Base-by-base conservation (phyloP, 306 rosid species). In the Pueraria montana region DNA sequence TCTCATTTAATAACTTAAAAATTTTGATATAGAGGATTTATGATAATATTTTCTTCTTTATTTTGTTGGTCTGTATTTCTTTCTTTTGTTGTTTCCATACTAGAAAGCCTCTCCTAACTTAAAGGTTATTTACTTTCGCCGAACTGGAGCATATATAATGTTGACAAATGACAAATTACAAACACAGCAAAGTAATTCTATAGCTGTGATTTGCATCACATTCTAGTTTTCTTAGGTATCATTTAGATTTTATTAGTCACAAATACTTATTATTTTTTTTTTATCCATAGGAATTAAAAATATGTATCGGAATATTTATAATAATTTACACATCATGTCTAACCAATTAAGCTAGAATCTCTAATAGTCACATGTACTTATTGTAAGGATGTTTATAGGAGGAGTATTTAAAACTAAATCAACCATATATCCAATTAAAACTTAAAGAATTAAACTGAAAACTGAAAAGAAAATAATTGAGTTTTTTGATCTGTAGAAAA, bases 161-260 rank as follows among this genome's bases (percentile, higher is more conserved):
- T 58, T 17, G 61, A 42, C 34, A 69, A 70, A 45, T 43, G 77
- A 79, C 48, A 30, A 56, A 56, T 56, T 20, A 20, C 62, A 6
- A 27, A 5, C 17, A 13, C 32, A 59, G 21, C 16, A 32, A 20
- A 59, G 5, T 45, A 80, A 56, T 56, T 30, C 36, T 42, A 45
- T 12, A 27, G 56, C 48, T 30, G 55, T 45, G 32, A 14, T 26
- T 30, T 50, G 6, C 46, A n/a, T 72, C 27, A 62, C 2, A 7
- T 32, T 52, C 32, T 70, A 24, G 6, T 10, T 73, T 21, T 40
- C 23, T 75, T 38, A 2, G 4, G 13, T n/a, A 27, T 65, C n/a
- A 7, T 49, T 12, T 55, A 53, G 20, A 34, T 55, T 20, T 36
- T 52, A 9, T 6, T 34, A 52, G 62, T 26, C 26, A 48, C 1